A percentile compares a stretch with the other conserved stretches of the same genome.
phyloP scores from a whole-genome alignment of 305 asterid genomes.

The Fraxinus greggii region DNA sequence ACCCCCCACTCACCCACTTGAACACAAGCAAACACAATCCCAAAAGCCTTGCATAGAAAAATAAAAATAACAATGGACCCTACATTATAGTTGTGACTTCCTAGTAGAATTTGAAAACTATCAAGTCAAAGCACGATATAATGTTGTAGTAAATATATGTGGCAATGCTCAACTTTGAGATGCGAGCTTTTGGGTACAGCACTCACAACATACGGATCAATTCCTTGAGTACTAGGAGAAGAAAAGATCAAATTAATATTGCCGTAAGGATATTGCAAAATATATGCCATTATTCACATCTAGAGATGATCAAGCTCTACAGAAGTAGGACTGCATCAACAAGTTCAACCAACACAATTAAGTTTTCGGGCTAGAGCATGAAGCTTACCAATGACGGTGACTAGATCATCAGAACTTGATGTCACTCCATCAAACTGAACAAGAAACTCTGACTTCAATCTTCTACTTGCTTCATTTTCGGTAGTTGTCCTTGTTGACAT shows the following conservation, averaged over 20 bases:
- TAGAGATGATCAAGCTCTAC: constrained; percentile 10
- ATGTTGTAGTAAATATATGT: not conserved
- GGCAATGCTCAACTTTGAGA: not conserved
- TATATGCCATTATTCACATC: not conserved
- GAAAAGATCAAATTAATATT: not conserved
- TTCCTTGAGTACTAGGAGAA: constrained; percentile 3
- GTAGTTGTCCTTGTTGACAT: constrained; percentile 91
- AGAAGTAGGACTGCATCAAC: constrained; percentile 4
- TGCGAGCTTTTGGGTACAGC: not conserved
- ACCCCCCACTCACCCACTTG: not conserved
- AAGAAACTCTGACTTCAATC: constrained; percentile 93
- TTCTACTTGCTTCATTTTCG: constrained; percentile 98
- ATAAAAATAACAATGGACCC: not conserved
- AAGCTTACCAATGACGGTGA: constrained; percentile 82
- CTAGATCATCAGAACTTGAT: constrained; percentile 78
- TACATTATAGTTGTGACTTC: not conserved
- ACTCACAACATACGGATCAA: not conserved
- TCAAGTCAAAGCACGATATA: not conserved
- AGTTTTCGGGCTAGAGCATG: constrained; percentile 14
- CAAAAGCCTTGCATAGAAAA: not conserved
- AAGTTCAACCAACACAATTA: constrained; percentile 18
- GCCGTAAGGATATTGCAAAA: not conserved
- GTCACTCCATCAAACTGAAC: constrained; percentile 97
- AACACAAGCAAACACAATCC: not conserved
- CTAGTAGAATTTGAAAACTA: not conserved